Percentiles rank a stretch among this genome's conserved stretches.
phyloP scores from a whole-genome alignment of 1,139 yeast genomes.

The Fermentozyma sake region DNA sequence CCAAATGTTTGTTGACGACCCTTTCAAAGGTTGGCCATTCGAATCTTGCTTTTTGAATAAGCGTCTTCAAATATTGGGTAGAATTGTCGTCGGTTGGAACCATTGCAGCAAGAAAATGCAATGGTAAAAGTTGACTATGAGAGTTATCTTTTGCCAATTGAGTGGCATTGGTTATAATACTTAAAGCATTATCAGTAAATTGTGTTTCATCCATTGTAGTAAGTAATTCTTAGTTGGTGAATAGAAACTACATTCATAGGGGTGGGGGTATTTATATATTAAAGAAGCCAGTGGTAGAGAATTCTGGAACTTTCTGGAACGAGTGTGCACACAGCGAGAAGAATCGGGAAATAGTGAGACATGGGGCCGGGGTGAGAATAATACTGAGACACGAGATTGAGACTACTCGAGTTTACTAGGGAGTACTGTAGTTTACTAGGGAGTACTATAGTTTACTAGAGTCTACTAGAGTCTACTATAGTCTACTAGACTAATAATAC shows the following conservation, averaged over 20 bases:
- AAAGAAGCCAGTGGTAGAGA: background rate
- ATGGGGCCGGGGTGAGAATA: no score
- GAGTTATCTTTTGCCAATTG: slow-evolving; percentile 80
- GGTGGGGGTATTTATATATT: background rate
- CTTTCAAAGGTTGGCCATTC: slow-evolving; percentile 84
- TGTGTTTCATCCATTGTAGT: slow-evolving; percentile 57
- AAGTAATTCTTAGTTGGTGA: slow-evolving; percentile 1
- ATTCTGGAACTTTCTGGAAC: slow-evolving; percentile 5
- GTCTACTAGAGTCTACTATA: no score
- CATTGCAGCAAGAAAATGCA: slow-evolving; percentile 91
- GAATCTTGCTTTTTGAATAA: slow-evolving; percentile 80
- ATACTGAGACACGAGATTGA: no score
- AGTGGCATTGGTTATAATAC: slow-evolving; percentile 72
- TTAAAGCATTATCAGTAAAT: slow-evolving; percentile 91
- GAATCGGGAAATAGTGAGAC: no score
- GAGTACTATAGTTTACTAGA: no score
- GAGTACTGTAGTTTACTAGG: no score
- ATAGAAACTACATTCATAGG: background rate
- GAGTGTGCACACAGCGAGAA: slow-evolving; percentile 2
- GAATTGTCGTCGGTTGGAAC: slow-evolving; percentile 70
- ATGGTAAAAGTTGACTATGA: slow-evolving; percentile 77
- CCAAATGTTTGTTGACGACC: slow-evolving; percentile 73
- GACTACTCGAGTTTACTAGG: no score
- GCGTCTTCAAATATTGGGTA: slow-evolving; percentile 72
- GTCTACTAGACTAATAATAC: no score